Evolutionary conservation across 192 early-diverging fungal genomes (phyloP).

Genomic region (Backusella mclennaniae): DNA sequence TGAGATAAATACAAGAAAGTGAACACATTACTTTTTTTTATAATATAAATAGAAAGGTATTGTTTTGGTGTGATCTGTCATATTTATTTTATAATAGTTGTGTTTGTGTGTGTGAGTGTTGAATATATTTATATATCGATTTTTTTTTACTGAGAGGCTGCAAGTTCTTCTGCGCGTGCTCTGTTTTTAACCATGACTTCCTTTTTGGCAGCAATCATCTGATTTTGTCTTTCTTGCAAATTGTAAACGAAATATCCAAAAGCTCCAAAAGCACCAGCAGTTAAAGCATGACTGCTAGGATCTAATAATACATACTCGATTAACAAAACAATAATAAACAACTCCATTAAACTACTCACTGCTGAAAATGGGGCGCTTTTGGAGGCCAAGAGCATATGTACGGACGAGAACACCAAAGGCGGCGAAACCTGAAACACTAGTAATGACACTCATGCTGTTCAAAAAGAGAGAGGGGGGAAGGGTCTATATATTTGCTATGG

Average conservation of each 20-base stretch:
- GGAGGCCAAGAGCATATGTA: slow-evolving; percentile 39
- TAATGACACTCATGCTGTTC: slow-evolving; percentile 30
- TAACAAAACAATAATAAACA: slow-evolving; percentile 9
- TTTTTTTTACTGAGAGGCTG: slow-evolving; percentile 16
- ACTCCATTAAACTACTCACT: slow-evolving; percentile 25
- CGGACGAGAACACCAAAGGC: slow-evolving; percentile 44
- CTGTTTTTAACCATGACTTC: slow-evolving; percentile 36
- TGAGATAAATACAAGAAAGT: neutral
- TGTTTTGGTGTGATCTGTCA: neutral
- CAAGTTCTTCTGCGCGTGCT: slow-evolving; percentile 36
- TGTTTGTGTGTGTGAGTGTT: neutral
- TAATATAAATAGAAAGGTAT: slow-evolving; percentile 3
- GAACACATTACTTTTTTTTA: neutral
- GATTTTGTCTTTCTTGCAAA: slow-evolving; percentile 34
- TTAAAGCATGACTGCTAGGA: slow-evolving; percentile 26
- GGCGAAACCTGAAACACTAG: slow-evolving; percentile 40
- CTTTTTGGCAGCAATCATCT: slow-evolving; percentile 34
- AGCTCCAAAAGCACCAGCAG: slow-evolving; percentile 35
- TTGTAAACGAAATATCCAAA: slow-evolving; percentile 35
- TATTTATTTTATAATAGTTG: slow-evolving; percentile 2
- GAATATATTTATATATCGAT: neutral
- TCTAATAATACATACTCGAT: slow-evolving; percentile 9
- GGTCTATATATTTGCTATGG: slow-evolving; percentile 3
- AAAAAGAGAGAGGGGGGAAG: slow-evolving; percentile 12
- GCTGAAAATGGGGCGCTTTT: slow-evolving; percentile 41